Conservation (phyloP, 495 filamentous ascomycete genomes). For the Xylaria cubensis region DNA sequence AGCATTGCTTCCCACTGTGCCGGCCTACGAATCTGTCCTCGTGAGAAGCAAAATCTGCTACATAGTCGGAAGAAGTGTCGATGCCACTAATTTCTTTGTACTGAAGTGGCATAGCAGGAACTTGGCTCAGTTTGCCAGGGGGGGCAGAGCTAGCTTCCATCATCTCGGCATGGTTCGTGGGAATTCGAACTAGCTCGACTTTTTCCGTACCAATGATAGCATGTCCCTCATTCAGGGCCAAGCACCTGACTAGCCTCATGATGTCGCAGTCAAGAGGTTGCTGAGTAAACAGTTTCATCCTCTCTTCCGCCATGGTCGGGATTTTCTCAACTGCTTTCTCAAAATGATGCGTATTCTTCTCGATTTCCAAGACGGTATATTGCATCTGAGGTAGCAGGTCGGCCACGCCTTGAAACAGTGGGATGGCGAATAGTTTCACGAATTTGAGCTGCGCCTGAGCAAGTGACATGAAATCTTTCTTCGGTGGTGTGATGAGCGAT, state of each 20-base stretch:
- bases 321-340: slow-evolving; percentile 63
- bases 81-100: slow-evolving; percentile 50
- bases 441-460: slow-evolving; percentile 89
- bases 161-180: slow-evolving; percentile 31
- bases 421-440: slow-evolving; percentile 93
- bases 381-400: slow-evolving; percentile 83
- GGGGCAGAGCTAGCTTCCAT: slow-evolving; percentile 34
- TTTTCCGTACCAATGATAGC: slow-evolving; percentile 14
- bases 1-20: slow-evolving; percentile 50
- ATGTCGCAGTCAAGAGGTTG: slow-evolving; percentile 48
- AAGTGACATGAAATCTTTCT: slow-evolving; percentile 82
- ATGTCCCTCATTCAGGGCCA: slow-evolving; percentile 23
- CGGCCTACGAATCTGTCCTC: slow-evolving; percentile 40
- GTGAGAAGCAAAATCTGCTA: slow-evolving; percentile 42
- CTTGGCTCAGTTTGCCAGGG: slow-evolving; percentile 28
- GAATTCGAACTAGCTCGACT: slow-evolving; percentile 28
- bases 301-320: slow-evolving; percentile 39
- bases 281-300: slow-evolving; percentile 37
- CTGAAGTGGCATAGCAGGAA: slow-evolving; percentile 32
- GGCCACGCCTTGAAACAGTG: slow-evolving; percentile 84
- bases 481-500: slow-evolving; percentile 83
- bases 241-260: slow-evolving; percentile 41
- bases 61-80: slow-evolving; percentile 41
- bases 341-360: slow-evolving; percentile 76
- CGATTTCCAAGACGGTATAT: slow-evolving; percentile 82